Evolutionary conservation across 306 rosid genomes (phyloP).

Genomic region (Hippophae tibetana): DNA sequence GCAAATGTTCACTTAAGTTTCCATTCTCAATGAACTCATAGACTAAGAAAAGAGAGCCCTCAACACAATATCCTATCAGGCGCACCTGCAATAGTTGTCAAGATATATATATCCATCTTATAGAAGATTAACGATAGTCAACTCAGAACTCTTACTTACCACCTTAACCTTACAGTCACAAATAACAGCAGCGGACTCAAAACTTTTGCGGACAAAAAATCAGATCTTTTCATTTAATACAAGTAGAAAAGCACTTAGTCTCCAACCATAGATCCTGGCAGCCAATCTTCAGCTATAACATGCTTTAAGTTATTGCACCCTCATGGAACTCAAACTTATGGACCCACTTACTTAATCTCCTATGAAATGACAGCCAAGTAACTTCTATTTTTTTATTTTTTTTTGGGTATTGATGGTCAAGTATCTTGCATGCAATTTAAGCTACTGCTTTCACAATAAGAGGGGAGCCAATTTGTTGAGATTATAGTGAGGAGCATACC

Average conservation of each 20-base stretch:
- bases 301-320: neutral
- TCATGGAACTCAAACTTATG: neutral
- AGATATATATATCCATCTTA: neutral
- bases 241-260: neutral
- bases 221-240: neutral
- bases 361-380: too few species aligned
- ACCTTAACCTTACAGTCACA: neutral
- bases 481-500: too few species aligned
- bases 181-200: neutral
- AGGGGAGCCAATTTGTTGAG: too few species aligned
- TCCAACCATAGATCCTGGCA: neutral
- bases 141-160: neutral
- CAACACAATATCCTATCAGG: conserved; percentile 85
- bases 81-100: conserved; percentile 56
- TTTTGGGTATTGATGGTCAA: too few species aligned
- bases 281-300: neutral
- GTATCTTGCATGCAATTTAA: too few species aligned
- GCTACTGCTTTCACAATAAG: too few species aligned
- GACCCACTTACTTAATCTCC: too few species aligned
- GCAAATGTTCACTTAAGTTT: conserved; percentile 80
- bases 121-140: neutral
- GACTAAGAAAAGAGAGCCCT: conserved; percentile 79
- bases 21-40: conserved; percentile 92
- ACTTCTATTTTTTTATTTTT: too few species aligned
- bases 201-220: neutral